Evolutionary conservation across 2,329 filamentous ascomycete species (phyloP), one percentile per base, ranked within the genome.

Genomic region (Verticillium alfalfae): DNA sequence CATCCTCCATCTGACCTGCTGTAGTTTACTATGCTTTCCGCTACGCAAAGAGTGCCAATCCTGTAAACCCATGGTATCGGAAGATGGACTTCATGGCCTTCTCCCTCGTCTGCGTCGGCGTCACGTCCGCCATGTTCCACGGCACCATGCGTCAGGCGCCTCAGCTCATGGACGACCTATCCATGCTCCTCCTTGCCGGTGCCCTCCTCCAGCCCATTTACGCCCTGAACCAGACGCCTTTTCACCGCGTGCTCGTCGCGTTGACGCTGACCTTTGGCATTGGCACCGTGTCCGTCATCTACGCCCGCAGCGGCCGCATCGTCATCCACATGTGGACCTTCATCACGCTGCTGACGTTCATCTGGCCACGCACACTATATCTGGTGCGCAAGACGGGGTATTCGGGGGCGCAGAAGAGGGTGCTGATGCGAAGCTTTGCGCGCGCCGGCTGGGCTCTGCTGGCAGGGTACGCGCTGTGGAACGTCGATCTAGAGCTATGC

Each of bases 401-500:
- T 2, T 71, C 76, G 31, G 66, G 73, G 7, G 60, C 67, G 31
- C 64, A 62, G 54, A 71, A 72, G 66, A 62, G 60, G 64, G 4
- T 60, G 66, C 22, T 73, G n/a, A 63, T 65, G 62, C 31, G 73
- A 70, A 63, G 62, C 13, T 41, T 66, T n/a, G 70, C 71, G 66
- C 65, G 65, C 34, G 68, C 77, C 0, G 59, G 73, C 0, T 70
- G 69, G 3, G 67, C 73, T 0, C 77, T 81, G 57, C 69, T 76
- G 8, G 57, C 78, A 6, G 81, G 78, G 1, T 87, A 83, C 64
- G 66, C 77, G 10, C 69, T 88, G 31, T 88, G 85, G 84, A 79
- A 83, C 58, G 76, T 87, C 16, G 85, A 87, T 56, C 77, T 82
- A 10, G 78, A 83, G 66, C 73, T 77, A 13, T 88, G 85, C 66